Evolutionary conservation across 768 basidiomycete species (phyloP), one percentile per base, ranked within the genome.

Genomic region (Rhizopogon salebrosus): DNA sequence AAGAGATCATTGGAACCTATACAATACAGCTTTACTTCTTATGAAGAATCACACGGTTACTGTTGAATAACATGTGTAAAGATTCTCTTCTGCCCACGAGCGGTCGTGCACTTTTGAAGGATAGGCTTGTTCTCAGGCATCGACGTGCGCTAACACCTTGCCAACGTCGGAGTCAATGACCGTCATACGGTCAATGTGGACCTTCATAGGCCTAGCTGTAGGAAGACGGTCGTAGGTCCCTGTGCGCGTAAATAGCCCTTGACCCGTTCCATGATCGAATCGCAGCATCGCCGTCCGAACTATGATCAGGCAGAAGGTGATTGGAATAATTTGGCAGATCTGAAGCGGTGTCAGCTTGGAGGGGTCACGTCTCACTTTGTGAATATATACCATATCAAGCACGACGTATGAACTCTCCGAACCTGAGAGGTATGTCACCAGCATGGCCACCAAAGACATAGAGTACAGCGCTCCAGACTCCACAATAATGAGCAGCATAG

Each of bases 271-370:
- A 29, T 34, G 3, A 29, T 46, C 45, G 27, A 46, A 46, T 29
- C 45, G 45, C 35, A 46, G 24, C 48, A 49, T 49, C 22, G 48
- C 37, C 22, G 34, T 36, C 31, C 48, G 23, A 22, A 49, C 37
- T 14, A 49, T 49, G 48, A 49, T 6, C 11, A 35, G 11, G n/a
- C 34, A 48, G 27, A 48, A 48, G 27, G 46, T 48, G 46, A 48
- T 48, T n/a, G 48, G 48, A 7, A 49, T 49, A 35, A 49, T 49
- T 38, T 49, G 48, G 20, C 48, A 31, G 18, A 49, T 49, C 48
- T 49, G 38, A 18, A 24, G 48, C 14, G 48, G 23, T 7, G 24
- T 36, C 35, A 36, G 46, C 16, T n/a, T 27, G 27, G 22, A n/a
- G 2, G 34, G 16, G 27, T 27, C 9, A 48, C 24, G 22, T 23